Percentiles rank a stretch among this genome's conserved stretches.
phyloP scores from a whole-genome alignment of 108 stramenopile species.

The Skeletonema menzelii region DNA sequence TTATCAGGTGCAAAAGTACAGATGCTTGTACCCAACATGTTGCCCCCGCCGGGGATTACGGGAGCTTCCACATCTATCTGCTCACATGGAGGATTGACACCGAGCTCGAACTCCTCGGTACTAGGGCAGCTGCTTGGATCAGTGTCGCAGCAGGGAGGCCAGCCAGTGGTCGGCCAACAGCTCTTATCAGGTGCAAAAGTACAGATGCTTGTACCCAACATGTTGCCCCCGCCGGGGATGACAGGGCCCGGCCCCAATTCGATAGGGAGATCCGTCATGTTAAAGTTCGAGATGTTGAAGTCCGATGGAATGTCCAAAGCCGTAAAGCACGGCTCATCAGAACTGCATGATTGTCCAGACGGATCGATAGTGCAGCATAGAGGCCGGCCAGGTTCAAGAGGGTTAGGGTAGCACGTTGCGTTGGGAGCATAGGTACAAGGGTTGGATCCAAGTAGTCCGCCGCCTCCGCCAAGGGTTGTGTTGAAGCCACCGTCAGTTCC shows the following conservation, averaged over 20 bases:
- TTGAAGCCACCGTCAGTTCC: too few species aligned
- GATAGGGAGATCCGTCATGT: background rate
- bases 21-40: background rate
- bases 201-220: background rate
- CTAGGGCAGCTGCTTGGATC: background rate
- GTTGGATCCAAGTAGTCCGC: background rate
- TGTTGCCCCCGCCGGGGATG: background rate
- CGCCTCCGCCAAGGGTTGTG: background rate
- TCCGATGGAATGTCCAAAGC: background rate
- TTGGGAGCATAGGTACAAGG: background rate
- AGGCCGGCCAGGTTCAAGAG: background rate
- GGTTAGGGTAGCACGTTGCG: background rate
- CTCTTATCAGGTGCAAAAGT: too few species aligned
- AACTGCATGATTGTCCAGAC: background rate
- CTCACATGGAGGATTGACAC: background rate
- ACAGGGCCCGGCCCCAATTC: background rate
- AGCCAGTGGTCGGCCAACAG: too few species aligned
- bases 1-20: too few species aligned
- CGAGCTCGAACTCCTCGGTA: background rate
- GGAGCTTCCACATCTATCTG: too few species aligned
- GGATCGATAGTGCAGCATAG: background rate
- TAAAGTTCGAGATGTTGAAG: background rate
- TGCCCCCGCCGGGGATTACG: too few species aligned
- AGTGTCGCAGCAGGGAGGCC: too few species aligned
- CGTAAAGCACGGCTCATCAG: background rate